Percentiles rank a stretch among this genome's conserved stretches.
Conservation (phyloP, 345 rosid genomes). For the Moricandia moricandioides region DNA sequence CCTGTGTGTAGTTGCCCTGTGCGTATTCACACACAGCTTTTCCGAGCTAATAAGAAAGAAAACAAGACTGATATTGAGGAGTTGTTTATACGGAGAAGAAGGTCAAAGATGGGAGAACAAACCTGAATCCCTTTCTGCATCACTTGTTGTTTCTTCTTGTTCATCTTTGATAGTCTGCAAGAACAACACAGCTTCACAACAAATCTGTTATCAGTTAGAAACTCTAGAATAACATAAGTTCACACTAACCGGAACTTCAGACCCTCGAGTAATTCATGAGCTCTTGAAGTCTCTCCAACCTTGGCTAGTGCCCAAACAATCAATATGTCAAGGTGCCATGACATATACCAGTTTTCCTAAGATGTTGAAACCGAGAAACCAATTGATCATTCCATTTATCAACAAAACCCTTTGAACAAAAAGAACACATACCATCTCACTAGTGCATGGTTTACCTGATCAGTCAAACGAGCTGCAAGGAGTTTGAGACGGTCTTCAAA, state of each 20-base stretch:
- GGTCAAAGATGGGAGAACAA: conserved; percentile 30
- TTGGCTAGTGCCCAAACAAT: conserved; percentile 74
- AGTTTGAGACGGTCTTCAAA: conserved; percentile 54
- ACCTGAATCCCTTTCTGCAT: conserved; percentile 75
- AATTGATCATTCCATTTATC: neutral
- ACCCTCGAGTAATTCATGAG: conserved; percentile 64
- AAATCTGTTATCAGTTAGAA: neutral
- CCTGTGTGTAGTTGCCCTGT: conserved; percentile 48
- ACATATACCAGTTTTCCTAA: conserved; percentile 70
- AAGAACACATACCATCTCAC: neutral
- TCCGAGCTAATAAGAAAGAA: conserved; percentile 53
- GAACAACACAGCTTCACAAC: conserved; percentile 16
- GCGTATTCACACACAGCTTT: conserved; percentile 69
- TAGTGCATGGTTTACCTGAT: conserved; percentile 48
- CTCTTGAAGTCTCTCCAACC: conserved; percentile 59
- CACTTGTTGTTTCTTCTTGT: conserved; percentile 67
- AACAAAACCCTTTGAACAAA: neutral
- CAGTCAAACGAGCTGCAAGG: conserved; percentile 45
- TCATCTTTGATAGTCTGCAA: conserved; percentile 60
- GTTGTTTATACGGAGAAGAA: neutral
- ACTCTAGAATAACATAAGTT: conserved; percentile 7
- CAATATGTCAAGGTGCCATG: conserved; percentile 82
- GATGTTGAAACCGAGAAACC: conserved; percentile 3
- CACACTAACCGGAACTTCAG: conserved; percentile 59
- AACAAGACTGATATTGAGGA: conserved; percentile 7